Conservation (phyloP, 352 stramenopile species). For the Phytophthora sp. region DNA sequence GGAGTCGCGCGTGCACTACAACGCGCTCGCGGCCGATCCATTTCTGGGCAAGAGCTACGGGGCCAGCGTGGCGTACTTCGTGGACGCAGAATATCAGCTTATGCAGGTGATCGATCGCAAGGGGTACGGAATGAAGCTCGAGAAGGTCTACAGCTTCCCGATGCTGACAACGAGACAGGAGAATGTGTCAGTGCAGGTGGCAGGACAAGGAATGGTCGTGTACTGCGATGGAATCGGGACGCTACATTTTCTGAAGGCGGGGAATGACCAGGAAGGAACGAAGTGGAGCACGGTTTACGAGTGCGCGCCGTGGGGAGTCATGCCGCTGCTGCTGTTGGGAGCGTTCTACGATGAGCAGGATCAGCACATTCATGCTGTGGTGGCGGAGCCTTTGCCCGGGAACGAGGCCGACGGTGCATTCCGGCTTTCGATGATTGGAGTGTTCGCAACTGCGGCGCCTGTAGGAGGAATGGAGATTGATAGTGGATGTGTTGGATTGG, state of each 20-base stretch:
- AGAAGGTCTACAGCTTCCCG: slow-evolving; percentile 54
- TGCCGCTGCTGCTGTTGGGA: slow-evolving; percentile 51
- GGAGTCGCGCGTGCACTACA: slow-evolving; percentile 73
- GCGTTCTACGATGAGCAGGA: slow-evolving; percentile 50
- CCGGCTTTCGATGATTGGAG: slow-evolving; percentile 50
- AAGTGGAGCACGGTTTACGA: slow-evolving; percentile 59
- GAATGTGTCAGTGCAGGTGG: slow-evolving; percentile 69
- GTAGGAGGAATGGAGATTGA: slow-evolving; percentile 43
- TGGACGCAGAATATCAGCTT: slow-evolving; percentile 66
- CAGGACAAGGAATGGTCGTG: slow-evolving; percentile 62
- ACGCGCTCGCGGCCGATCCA: slow-evolving; percentile 62
- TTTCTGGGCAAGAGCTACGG: slow-evolving; percentile 49
- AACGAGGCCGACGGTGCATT: slow-evolving; percentile 63
- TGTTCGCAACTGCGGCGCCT: slow-evolving; percentile 32
- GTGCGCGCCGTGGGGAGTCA: slow-evolving; percentile 49
- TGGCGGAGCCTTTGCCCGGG: slow-evolving; percentile 49
- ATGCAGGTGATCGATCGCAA: slow-evolving; percentile 57
- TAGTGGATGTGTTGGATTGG: slow-evolving; percentile 37
- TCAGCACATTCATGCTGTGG: slow-evolving; percentile 52
- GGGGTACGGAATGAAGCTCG: slow-evolving; percentile 12
- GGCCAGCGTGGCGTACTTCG: slow-evolving; percentile 63
- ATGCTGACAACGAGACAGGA: slow-evolving; percentile 49
- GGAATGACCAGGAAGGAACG: slow-evolving; percentile 28
- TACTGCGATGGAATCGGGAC: slow-evolving; percentile 67
- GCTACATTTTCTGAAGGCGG: slow-evolving; percentile 59